Percentiles rank a stretch among this genome's conserved stretches.
These are phyloP conservation scores for Misopates orontium DNA, from an alignment of 257 asterid species.

Conservation along the genomic window DNA sequence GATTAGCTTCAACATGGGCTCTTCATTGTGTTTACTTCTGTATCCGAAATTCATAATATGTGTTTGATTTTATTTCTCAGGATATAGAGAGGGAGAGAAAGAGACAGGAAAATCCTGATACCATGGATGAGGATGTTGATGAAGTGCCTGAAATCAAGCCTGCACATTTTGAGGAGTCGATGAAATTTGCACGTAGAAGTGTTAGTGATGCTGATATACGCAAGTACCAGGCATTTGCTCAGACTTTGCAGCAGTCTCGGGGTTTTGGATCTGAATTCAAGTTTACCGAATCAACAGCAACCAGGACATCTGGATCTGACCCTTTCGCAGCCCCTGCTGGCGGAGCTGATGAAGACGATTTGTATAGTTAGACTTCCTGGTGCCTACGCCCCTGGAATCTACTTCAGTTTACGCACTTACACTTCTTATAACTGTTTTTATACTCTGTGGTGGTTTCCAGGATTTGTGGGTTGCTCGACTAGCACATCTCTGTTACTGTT, in stretches of 20 bases:
- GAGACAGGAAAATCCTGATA: slow-evolving; percentile 42
- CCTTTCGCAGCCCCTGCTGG: slow-evolving; percentile 50
- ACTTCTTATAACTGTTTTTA: too few relatives aligned
- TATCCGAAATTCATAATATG: not conserved
- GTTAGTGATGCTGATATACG: slow-evolving; percentile 74
- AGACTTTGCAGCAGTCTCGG: slow-evolving; percentile 64
- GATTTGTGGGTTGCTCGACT: too few relatives aligned
- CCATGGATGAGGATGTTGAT: slow-evolving; percentile 60
- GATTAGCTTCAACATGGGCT: too few relatives aligned
- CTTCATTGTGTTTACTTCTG: too few relatives aligned
- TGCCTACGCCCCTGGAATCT: too few relatives aligned
- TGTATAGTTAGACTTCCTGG: slow-evolving; percentile 37
- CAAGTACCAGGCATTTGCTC: slow-evolving; percentile 68
- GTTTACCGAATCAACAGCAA: slow-evolving; percentile 43
- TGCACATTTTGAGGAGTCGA: slow-evolving; percentile 69
- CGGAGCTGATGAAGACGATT: slow-evolving; percentile 61
- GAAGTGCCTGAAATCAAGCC: slow-evolving; percentile 60
- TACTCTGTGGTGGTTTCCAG: too few relatives aligned
- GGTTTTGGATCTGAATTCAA: slow-evolving; percentile 71
- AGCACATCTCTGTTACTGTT: too few relatives aligned
- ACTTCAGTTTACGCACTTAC: too few relatives aligned
- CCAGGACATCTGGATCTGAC: slow-evolving; percentile 38
- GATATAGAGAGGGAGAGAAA: slow-evolving; percentile 58
- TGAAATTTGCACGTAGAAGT: slow-evolving; percentile 67
- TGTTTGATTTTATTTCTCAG: slow-evolving; percentile 29